Evolutionary conservation across 1,284 basidiomycete species (phyloP), one percentile per base, ranked within the genome.

Genomic region (Phylloporus sp.): DNA sequence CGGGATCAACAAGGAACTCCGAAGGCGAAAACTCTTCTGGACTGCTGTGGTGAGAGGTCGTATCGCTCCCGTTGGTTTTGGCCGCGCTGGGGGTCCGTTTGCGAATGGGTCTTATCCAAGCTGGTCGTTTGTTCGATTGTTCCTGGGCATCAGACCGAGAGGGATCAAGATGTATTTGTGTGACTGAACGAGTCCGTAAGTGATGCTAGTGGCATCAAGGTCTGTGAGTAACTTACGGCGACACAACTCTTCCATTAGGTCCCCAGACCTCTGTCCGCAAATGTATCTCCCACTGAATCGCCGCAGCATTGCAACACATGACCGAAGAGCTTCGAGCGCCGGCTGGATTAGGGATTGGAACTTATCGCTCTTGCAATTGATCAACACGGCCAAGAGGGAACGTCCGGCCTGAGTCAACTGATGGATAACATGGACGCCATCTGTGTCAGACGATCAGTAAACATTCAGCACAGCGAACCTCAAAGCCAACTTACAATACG

Each of bases 191-290:
- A 57, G 64, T 35, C 58, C 55, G 65, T 80, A 20, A 79, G 70
- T 27, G 57, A 56, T 29, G 45, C 56, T 53, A 20, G 43, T 62
- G 32, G 35, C 15, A 62, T 53, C 49, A 53, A 43, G 29, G 25
- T 25, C n/a, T 17, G 23, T 62, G 57, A 52, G 49, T 15, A n/a
- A 88, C 92, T 82, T 78, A 95, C 94, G 83, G 76, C 94, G 89
- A 82, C 95, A 96, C 75, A 96, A 95, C 78, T 96, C 95, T 79
- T 96, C 94, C 85, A 97, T 92, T 49, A 96, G 86, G 80, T 96
- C 95, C 55, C 94, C 94, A 60, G 92, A 94, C 59, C 95, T 85
- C 63, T 95, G 86, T 3, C 95, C 95, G 76, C 94, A 96, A 25
- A 96, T 88, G 81, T 94, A 94, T 45, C 92, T 86, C 67, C 90